Percentiles rank a stretch among this genome's conserved stretches.
These are phyloP conservation scores for Draba incana DNA, from an alignment of 345 rosid species.

Conservation along the genomic window DNA sequence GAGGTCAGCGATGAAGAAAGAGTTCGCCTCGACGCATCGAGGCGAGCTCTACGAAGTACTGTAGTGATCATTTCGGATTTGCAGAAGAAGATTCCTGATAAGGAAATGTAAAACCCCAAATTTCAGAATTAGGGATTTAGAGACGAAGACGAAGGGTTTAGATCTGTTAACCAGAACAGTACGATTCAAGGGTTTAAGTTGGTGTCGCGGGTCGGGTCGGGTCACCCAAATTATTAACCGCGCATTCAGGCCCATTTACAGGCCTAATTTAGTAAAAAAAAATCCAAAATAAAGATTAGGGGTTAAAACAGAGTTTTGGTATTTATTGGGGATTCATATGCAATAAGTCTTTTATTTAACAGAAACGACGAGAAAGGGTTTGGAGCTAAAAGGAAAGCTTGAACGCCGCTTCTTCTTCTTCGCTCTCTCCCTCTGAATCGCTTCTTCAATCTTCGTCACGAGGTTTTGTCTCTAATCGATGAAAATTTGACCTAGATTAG, in stretches of 20 bases:
- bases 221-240: constrained; percentile 8
- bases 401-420: constrained; percentile 10
- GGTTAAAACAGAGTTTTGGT: background rate
- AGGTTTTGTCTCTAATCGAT: constrained; percentile 5
- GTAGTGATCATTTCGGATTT: constrained; percentile 37
- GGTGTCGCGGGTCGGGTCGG: constrained; percentile 8
- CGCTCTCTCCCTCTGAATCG: background rate
- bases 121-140: constrained; percentile 43
- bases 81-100: background rate
- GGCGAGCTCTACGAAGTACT: constrained; percentile 34
- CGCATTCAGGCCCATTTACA: background rate
- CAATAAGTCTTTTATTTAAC: background rate
- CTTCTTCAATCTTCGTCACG: background rate
- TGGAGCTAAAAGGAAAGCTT: constrained; percentile 12
- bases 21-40: constrained; percentile 26
- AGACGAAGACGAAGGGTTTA: constrained; percentile 24
- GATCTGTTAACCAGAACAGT: background rate
- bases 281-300: background rate
- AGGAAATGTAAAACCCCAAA: constrained; percentile 27
- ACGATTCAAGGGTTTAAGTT: background rate
- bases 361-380: background rate
- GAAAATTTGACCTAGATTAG: background rate
- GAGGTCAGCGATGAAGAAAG: constrained; percentile 28
- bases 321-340: background rate
- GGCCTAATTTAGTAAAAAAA: background rate